Base-by-base conservation (phyloP, 495 filamentous ascomycete genomes). In the Penicillium paxilli region DNA sequence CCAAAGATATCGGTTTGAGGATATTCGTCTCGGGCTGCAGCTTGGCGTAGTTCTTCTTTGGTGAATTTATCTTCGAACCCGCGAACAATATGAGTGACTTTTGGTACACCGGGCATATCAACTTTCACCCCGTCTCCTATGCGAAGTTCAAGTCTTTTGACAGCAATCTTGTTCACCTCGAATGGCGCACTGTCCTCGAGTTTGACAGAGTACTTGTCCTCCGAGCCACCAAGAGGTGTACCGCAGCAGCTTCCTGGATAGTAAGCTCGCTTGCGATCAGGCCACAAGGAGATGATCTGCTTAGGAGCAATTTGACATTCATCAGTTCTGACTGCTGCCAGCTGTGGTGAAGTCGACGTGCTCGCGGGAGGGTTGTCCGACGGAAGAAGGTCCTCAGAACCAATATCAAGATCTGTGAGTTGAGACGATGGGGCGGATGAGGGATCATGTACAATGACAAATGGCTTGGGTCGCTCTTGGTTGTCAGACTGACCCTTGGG, bases 81-180 rank as follows among this genome's bases (percentile, higher is more conserved):
- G 32, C 69, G 66, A 35, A 82, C 67, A 28, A 78, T 67, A 46
- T 79, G 79, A 1, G 69, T 76, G 30, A 77, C 64, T 35, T 72
- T 79, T 6, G 77, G 77, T 25, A 75, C 57, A 49, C 68, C 70
- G 5, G 56, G 68, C 58, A 76, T 72, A 22, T 81, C 78, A 9
- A 83, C 72, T 55, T 83, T 83, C 35, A 81, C 77, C 4, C 57
- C 66, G 61, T 83, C 80, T 21, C 79, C 80, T 28, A 72, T 47
- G 3, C 65, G 68, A 26, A 83, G 61, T 48, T 83, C 76, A 24
- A 83, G 60, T 42, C 75, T 60, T 48, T 80, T 80, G 6, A 83
- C 71, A 10, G 55, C 57, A 24, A 69, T 70, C 32, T 68, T 64
- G 0, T 68, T 63, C 5, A 80, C 73, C 44, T 81, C 76, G 41